A percentile compares a stretch with the other conserved stretches of the same genome.
phyloP scores from a whole-genome alignment of 2,329 filamentous ascomycete species.

The Phialophora tarda region DNA sequence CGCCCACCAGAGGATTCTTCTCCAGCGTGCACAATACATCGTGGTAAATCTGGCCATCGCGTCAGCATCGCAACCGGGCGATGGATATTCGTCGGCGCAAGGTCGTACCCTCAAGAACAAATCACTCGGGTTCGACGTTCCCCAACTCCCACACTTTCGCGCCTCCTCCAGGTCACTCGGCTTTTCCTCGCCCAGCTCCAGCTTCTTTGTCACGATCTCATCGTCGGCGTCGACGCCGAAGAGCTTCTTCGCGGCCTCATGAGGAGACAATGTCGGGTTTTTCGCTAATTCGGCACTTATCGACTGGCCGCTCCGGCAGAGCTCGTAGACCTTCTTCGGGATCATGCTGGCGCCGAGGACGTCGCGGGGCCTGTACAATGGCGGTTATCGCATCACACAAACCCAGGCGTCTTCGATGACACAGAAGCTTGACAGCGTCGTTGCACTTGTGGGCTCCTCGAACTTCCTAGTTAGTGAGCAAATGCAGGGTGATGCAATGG shows the following conservation, averaged over 20 bases:
- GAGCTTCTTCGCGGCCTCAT: constrained; percentile 61
- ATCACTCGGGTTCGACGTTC: constrained; percentile 65
- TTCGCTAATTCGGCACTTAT: constrained; percentile 64
- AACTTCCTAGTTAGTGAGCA: background rate
- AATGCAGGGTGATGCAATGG: constrained; percentile 1
- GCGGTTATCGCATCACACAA: background rate
- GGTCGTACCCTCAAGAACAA: constrained; percentile 62
- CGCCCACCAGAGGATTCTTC: constrained; percentile 50
- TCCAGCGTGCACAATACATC: constrained; percentile 60
- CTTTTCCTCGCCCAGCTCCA: constrained; percentile 36
- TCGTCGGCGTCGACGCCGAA: constrained; percentile 51
- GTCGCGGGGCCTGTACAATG: background rate
- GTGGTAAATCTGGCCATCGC: constrained; percentile 62
- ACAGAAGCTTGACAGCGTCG: background rate
- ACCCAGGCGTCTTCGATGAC: background rate
- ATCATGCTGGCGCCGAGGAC: constrained; percentile 27
- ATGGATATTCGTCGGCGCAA: background rate
- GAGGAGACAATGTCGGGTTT: constrained; percentile 60
- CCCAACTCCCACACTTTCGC: constrained; percentile 70
- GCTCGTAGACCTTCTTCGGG: constrained; percentile 53
- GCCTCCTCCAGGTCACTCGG: constrained; percentile 60
- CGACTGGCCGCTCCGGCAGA: constrained; percentile 60
- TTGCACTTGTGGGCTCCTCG: background rate
- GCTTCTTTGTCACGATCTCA: constrained; percentile 24
- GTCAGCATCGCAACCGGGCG: background rate